These are phyloP conservation scores for Noccaea bulbosa DNA, from an alignment of 345 rosid genomes.

Conservation along the genomic window DNA sequence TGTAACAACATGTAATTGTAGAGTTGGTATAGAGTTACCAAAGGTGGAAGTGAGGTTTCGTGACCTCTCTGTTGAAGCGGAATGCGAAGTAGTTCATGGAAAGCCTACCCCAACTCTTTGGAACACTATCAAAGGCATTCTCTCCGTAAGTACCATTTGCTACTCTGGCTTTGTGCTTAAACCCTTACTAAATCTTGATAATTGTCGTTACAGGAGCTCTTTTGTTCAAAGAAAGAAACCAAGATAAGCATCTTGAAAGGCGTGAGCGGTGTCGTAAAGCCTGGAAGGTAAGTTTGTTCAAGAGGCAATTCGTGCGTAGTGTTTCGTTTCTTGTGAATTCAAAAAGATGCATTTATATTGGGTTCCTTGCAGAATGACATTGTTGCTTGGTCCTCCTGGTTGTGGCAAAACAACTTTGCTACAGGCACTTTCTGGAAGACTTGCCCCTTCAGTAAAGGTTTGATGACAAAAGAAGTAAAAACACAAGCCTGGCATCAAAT, in stretches of 20 bases:
- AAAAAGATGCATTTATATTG: neutral
- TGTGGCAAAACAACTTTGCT: constrained; percentile 67
- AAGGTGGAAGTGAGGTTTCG: constrained; percentile 52
- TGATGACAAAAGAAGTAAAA: neutral
- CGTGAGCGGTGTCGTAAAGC: constrained; percentile 67
- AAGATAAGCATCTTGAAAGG: constrained; percentile 58
- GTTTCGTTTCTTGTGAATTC: neutral
- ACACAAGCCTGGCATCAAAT: neutral
- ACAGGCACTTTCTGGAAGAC: constrained; percentile 62
- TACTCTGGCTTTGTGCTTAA: neutral
- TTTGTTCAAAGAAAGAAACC: constrained; percentile 41
- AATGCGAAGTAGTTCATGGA: constrained; percentile 48
- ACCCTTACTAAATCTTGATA: constrained; percentile 2
- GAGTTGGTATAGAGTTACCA: constrained; percentile 52
- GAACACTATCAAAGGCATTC: constrained; percentile 41
- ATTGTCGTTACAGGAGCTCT: constrained; percentile 20
- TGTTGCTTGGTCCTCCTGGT: constrained; percentile 72
- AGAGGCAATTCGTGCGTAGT: neutral
- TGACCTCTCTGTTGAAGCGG: constrained; percentile 49
- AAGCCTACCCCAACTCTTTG: constrained; percentile 58
- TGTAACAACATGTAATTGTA: constrained; percentile 24
- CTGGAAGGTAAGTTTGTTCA: constrained; percentile 32
- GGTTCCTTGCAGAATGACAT: constrained; percentile 49
- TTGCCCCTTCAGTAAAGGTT: constrained; percentile 57
- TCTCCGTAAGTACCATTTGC: constrained; percentile 35